A percentile compares a stretch with the other conserved stretches of the same genome.
phyloP scores from a whole-genome alignment of 805 yeast species.

The Torulaspora franciscae region DNA sequence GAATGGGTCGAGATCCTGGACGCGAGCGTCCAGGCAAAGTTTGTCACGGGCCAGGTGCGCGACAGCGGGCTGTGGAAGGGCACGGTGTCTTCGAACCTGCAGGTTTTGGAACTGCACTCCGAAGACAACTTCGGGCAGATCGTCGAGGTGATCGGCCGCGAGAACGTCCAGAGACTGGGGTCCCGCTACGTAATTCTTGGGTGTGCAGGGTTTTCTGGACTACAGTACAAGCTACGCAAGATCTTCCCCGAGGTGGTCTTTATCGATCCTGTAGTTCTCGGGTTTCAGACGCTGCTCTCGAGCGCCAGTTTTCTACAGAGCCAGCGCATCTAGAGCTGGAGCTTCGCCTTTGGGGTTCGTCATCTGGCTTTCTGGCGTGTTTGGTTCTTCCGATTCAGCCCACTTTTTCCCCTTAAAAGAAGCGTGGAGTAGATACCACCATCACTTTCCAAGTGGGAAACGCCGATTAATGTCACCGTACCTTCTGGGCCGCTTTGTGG shows the following conservation, averaged over 20 bases:
- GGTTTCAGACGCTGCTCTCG: constrained; percentile 8
- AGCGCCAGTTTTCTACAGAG: constrained; percentile 7
- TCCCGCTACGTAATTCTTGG: constrained; percentile 24
- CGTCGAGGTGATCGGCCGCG: constrained; percentile 14
- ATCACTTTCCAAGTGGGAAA: too few species aligned
- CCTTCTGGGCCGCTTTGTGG: too few species aligned
- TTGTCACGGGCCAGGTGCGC: constrained; percentile 7
- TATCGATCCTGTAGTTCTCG: constrained; percentile 14
- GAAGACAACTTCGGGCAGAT: constrained; percentile 15
- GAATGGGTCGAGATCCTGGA: constrained; percentile 26
- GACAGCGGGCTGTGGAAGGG: constrained; percentile 17
- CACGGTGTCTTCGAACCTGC: constrained; percentile 24
- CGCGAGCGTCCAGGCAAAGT: constrained; percentile 12
- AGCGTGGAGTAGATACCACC: too few species aligned
- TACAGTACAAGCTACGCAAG: constrained; percentile 11
- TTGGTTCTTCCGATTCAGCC: too few species aligned
- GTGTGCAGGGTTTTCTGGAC: constrained; percentile 30
- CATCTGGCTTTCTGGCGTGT: too few species aligned
- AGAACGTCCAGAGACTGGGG: constrained; percentile 16
- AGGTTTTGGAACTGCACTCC: constrained; percentile 21
- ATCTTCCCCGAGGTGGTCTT: constrained; percentile 10
- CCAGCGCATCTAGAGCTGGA: background rate
- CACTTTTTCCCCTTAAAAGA: too few species aligned
- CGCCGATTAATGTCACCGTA: too few species aligned
- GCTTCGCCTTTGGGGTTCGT: background rate